Evolutionary conservation across 2,329 filamentous ascomycete species (phyloP).

Genomic region (Beauveria sp.): DNA sequence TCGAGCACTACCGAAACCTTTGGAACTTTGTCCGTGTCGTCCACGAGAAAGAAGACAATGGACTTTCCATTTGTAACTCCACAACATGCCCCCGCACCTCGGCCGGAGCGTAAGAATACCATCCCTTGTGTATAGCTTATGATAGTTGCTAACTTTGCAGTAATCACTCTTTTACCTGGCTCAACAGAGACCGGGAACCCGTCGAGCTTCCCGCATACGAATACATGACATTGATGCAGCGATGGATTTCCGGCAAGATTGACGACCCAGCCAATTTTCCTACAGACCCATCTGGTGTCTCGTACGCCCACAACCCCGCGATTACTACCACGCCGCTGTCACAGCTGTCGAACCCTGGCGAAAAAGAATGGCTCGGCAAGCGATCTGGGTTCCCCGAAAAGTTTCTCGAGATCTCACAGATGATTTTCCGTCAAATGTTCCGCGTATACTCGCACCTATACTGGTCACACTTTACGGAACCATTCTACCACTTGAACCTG

Average conservation of each 20-base stretch:
- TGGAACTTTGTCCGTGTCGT: conserved; percentile 86
- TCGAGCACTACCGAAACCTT: conserved; percentile 84
- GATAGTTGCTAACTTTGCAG: conserved; percentile 24
- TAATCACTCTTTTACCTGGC: conserved; percentile 96
- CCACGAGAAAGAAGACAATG: conserved; percentile 75
- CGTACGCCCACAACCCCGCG: conserved; percentile 55
- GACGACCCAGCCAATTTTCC: conserved; percentile 87
- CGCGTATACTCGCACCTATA: conserved; percentile 96
- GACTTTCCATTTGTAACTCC: conserved; percentile 73
- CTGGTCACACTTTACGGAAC: conserved; percentile 86
- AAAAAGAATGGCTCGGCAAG: conserved; percentile 78
- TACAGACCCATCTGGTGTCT: conserved; percentile 67
- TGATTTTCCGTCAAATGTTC: conserved; percentile 97
- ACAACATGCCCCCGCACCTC: conserved; percentile 86
- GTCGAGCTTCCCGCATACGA: conserved; percentile 88
- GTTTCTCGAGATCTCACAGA: conserved; percentile 84
- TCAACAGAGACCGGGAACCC: conserved; percentile 78
- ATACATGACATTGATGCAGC: conserved; percentile 93
- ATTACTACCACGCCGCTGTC: conserved; percentile 53
- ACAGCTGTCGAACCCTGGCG: conserved; percentile 52
- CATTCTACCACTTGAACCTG: conserved; percentile 74
- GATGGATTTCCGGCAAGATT: conserved; percentile 95
- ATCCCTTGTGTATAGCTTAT: not conserved
- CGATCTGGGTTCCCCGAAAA: conserved; percentile 85
- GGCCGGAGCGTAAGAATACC: conserved; percentile 71